A percentile compares a stretch with the other conserved stretches of the same genome.
These are phyloP conservation scores for Pseudisothecium myosuroides DNA, from an alignment of 225 moss, liverwort and hornwort species.

Conservation along the genomic window DNA sequence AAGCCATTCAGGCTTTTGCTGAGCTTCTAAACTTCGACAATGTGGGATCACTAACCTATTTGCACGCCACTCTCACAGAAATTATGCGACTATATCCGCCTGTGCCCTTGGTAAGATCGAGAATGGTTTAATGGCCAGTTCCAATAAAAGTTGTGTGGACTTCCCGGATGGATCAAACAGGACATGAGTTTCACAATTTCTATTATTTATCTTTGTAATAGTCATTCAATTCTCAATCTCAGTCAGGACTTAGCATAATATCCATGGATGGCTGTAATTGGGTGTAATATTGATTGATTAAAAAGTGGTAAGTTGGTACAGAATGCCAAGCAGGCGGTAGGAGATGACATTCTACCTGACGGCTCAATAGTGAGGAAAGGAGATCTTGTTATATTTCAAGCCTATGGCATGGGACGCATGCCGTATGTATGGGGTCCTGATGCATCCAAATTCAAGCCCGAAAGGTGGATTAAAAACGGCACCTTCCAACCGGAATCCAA, in stretches of 20 bases:
- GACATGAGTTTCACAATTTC: neutral
- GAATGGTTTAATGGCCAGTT: no score
- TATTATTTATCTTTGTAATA: neutral
- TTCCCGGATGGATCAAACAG: no score
- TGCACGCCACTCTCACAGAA: slow-evolving; percentile 22
- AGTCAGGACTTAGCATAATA: no score
- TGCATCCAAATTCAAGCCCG: slow-evolving; percentile 16
- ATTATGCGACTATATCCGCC: slow-evolving; percentile 24
- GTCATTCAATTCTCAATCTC: neutral
- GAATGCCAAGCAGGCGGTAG: slow-evolving; percentile 18
- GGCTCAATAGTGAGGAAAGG: slow-evolving; percentile 15
- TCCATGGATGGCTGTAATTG: neutral
- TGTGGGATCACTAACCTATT: slow-evolving; percentile 4
- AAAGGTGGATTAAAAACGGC: slow-evolving; percentile 32
- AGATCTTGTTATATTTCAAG: neutral
- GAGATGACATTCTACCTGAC: slow-evolving; percentile 19
- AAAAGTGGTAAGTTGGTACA: neutral
- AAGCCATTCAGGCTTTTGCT: slow-evolving; percentile 2
- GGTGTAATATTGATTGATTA: neutral
- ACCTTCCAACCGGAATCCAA: slow-evolving; percentile 20
- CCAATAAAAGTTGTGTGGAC: neutral
- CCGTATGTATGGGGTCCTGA: slow-evolving; percentile 23
- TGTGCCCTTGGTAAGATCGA: slow-evolving; percentile 6
- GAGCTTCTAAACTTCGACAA: slow-evolving; percentile 22
- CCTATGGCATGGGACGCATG: slow-evolving; percentile 30